Evolutionary conservation across 2,329 filamentous ascomycete genomes (phyloP).

Genomic region (Thermothelomyces thermophilus): DNA sequence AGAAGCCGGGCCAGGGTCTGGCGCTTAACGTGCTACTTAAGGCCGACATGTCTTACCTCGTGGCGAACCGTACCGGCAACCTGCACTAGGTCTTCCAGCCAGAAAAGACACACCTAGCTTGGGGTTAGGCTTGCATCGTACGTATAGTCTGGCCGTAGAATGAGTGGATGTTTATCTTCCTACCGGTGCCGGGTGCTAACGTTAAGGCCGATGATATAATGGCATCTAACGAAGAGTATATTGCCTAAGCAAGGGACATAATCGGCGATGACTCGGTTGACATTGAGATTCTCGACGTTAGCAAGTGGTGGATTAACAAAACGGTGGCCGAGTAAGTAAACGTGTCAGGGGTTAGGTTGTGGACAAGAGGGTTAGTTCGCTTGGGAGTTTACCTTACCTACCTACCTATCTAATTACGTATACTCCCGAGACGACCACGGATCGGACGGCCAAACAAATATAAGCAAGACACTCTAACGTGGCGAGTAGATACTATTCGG

Average conservation of each 20-base stretch:
- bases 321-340: constrained; percentile 46
- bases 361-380: too few relatives aligned
- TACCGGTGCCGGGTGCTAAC: constrained; percentile 37
- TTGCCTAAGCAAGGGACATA: constrained; percentile 39
- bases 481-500: constrained; percentile 40
- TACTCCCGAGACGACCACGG: too few relatives aligned
- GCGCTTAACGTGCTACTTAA: constrained; percentile 37
- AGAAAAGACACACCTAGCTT: constrained; percentile 44
- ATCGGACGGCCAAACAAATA: too few relatives aligned
- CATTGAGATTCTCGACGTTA: constrained; percentile 45
- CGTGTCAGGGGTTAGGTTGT: too few relatives aligned
- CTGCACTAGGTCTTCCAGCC: constrained; percentile 56
- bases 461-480: too few relatives aligned
- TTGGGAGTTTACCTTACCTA: too few relatives aligned
- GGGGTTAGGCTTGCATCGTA: constrained; percentile 43
- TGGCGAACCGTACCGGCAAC: constrained; percentile 47
- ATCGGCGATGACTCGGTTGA: constrained; percentile 49
- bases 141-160: constrained; percentile 59
- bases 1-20: constrained; percentile 31
- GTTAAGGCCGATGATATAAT: constrained; percentile 30
- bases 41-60: constrained; percentile 43
- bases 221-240: constrained; percentile 41
- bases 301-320: constrained; percentile 57
- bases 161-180: constrained; percentile 54
- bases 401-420: too few relatives aligned